Base-by-base conservation (phyloP, 2,329 filamentous ascomycete species). In the Nemania abortiva region DNA sequence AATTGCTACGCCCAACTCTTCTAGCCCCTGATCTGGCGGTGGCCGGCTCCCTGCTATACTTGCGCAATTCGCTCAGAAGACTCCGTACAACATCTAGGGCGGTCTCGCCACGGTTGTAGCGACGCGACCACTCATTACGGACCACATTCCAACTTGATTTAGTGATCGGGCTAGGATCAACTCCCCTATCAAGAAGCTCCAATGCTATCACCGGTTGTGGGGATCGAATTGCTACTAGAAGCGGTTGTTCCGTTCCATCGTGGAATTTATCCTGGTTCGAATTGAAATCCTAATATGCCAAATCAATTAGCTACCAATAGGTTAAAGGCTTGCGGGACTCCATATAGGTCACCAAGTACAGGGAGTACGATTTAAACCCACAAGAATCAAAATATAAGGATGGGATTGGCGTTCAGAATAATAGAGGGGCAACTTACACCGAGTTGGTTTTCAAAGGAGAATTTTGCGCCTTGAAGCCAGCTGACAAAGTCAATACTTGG, bases 131-230 rank as follows among this genome's bases (percentile, higher is more conserved):
- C 11, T 77, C 69, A 11, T 80, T 73, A 2, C 75, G 60, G 31
- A 86, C 74, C 0, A 84, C 66, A 1, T 77, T 64, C 47, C 82
- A 74, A 1, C 83, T 81, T 0, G 54, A 20, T 7, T 75, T 77
- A 0, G 87, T 86, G 47, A 93, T 74, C 0, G 85, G 84, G 70
- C 92, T 92, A 0, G 89, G 85, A 78, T 95, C 87, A 3, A 87
- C 91, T 1, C 92, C 92, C 18, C 82, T 82, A 18, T 87, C 81
- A 1, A 97, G 77, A 2, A 97, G 84, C 49, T 86, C 81, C 3
- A 88, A 74, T 0, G 88, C 88, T 6, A 89, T 76, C 0, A 83
- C 80, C 0, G 82, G 81, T 18, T 79, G 73, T 2, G n/a, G 81
- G 79, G 74, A 89, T 66, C 74, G 88, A 75, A 81, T 85, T 15